These are phyloP conservation scores for Chlorociboria aeruginascens DNA, from an alignment of 495 filamentous ascomycete species.

Conservation along the genomic window DNA sequence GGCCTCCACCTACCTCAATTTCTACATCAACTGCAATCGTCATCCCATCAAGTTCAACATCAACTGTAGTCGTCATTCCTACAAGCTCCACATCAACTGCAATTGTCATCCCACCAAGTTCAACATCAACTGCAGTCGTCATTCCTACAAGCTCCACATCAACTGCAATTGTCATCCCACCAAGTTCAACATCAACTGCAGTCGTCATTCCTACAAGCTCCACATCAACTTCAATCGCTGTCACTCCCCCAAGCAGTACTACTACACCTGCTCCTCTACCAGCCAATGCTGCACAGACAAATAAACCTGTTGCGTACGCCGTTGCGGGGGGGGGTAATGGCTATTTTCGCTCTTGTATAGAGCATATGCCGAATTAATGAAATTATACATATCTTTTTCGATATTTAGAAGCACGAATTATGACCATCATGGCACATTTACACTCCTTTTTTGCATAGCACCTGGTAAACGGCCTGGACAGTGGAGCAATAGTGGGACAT, in stretches of 20 bases:
- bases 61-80: background rate
- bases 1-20: background rate
- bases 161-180: background rate
- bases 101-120: background rate
- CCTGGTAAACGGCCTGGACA: background rate
- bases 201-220: background rate
- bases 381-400: background rate
- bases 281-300: conserved; percentile 4
- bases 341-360: conserved; percentile 13
- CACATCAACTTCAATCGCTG: background rate
- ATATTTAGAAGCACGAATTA: background rate
- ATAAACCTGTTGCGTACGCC: conserved; percentile 8
- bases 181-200: background rate
- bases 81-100: background rate
- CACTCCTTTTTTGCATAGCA: conserved; percentile 5
- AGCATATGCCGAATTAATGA: background rate
- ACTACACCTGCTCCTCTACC: conserved; percentile 7
- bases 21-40: background rate
- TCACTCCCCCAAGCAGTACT: background rate
- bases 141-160: background rate
- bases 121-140: background rate
- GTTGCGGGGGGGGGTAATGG: conserved; percentile 15
- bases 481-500: too few relatives aligned
- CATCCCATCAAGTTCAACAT: background rate
- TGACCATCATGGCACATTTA: conserved; percentile 2